Base-by-base conservation (phyloP, 306 rosid genomes). In the Pyrus betulifolia region DNA sequence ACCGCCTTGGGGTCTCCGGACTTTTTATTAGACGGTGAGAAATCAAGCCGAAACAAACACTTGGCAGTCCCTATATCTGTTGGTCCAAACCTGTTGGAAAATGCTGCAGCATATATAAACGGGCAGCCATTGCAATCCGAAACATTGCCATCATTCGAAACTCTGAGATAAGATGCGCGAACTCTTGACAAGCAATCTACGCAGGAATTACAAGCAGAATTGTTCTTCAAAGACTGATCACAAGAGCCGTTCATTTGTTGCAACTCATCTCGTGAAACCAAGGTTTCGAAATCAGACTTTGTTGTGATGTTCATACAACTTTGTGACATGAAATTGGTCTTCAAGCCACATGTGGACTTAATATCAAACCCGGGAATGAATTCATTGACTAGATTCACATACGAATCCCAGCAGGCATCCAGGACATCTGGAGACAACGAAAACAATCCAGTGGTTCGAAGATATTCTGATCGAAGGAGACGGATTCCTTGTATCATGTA, bases 11-110 rank as follows among this genome's bases (percentile, higher is more conserved):
- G 4, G 13, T 59, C 14, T 35, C 49, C 14, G 2, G 63, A 5
- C 57, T 54, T 72, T 3, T 52, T 6, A 25, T 23, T 69, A 3
- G 25, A 1, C 1, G 40, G 4, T 2, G 64, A 23, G 23, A 82
- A 82, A 59, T 82, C 67, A 9, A 77, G 71, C 52, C 69, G 42
- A 57, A 82, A 77, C 54, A 82, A 49, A 77, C 85, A 77, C 79
- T 72, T 73, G 14, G 79, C 68, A 51, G 82, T 77, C 12, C 72
- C 77, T 58, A 28, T 7, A 54, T 82, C 75, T 35, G 31, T 51
- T 49, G 83, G 83, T 23, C 76, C 85, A 60, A 73, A 82, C 79
- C 60, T 60, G 57, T 77, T 82, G 30, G 67, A 78, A 68, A 77
- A 67, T 31, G 72, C 85, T 12, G 76, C 85, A 6, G 79, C 82